These are phyloP conservation scores for Cyclostephanos invisitatus DNA, from an alignment of 108 stramenopile genomes.

Conservation along the genomic window DNA sequence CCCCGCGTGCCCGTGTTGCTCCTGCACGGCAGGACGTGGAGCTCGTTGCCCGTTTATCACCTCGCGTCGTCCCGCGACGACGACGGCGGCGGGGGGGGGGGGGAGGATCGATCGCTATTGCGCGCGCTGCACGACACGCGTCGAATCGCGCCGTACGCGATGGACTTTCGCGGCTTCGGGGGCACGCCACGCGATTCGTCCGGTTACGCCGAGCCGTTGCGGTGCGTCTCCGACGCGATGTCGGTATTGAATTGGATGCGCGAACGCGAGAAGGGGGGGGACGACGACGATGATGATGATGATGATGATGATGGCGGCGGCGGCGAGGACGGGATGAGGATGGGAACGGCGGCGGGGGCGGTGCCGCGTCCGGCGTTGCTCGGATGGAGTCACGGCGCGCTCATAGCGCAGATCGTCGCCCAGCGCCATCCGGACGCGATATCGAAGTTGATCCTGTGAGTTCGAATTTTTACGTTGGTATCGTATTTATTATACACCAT, in stretches of 20 bases:
- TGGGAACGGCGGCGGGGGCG: not conserved
- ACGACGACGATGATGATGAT: not conserved
- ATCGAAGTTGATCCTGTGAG: constrained; percentile 71
- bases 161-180: constrained; percentile 93
- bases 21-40: constrained; percentile 89
- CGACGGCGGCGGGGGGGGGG: constrained; percentile 6
- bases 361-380: constrained; percentile 45
- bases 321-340: not conserved
- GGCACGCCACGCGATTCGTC: constrained; percentile 72
- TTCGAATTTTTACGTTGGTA: not conserved
- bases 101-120: constrained; percentile 51
- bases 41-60: constrained; percentile 86
- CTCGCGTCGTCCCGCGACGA: constrained; percentile 27
- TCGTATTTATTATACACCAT: not conserved
- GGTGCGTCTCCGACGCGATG: constrained; percentile 76
- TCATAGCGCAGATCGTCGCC: constrained; percentile 82
- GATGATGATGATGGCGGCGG: not conserved
- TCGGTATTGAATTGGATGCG: constrained; percentile 79
- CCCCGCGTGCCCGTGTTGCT: constrained; percentile 60
- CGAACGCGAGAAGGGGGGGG: constrained; percentile 8
- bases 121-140: constrained; percentile 61
- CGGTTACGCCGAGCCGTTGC: constrained; percentile 62
- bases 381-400: constrained; percentile 87
- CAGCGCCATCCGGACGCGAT: constrained; percentile 57
- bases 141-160: constrained; percentile 71